These are phyloP conservation scores for Annulohypoxylon bovei DNA, from an alignment of 495 filamentous ascomycete species.

Conservation along the genomic window DNA sequence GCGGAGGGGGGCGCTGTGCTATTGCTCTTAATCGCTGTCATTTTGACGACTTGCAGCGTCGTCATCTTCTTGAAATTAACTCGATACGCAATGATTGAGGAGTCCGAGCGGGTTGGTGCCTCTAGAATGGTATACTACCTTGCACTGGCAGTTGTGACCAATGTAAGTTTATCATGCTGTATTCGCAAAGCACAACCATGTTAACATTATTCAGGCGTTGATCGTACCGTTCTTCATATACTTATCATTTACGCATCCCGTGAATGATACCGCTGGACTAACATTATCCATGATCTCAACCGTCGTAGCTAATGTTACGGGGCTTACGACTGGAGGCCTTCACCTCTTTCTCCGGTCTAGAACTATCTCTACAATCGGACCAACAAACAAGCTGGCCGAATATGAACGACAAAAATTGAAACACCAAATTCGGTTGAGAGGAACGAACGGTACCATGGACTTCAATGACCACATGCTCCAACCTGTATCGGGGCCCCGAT, in stretches of 20 bases:
- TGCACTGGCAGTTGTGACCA: slow-evolving; percentile 52
- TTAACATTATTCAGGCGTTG: slow-evolving; percentile 48
- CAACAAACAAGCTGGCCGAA: slow-evolving; percentile 53
- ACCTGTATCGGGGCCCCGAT: slow-evolving; percentile 39
- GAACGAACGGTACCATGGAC: slow-evolving; percentile 33
- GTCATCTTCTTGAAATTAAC: slow-evolving; percentile 53
- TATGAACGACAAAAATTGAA: slow-evolving; percentile 51
- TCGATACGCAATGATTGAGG: slow-evolving; percentile 53
- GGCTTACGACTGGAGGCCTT: slow-evolving; percentile 58
- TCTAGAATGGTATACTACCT: slow-evolving; percentile 61
- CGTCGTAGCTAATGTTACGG: slow-evolving; percentile 60
- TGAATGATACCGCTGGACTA: slow-evolving; percentile 39
- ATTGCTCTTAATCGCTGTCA: slow-evolving; percentile 46
- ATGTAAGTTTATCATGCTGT: slow-evolving; percentile 43
- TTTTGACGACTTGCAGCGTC: slow-evolving; percentile 46
- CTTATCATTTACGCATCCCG: slow-evolving; percentile 44
- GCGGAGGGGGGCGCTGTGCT: slow-evolving; percentile 52
- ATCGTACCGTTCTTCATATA: slow-evolving; percentile 58
- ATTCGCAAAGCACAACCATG: neutral
- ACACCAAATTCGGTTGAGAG: slow-evolving; percentile 43
- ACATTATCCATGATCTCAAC: slow-evolving; percentile 58
- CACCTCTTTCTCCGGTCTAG: slow-evolving; percentile 61
- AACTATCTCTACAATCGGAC: slow-evolving; percentile 52
- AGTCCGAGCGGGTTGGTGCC: slow-evolving; percentile 52
- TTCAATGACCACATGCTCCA: slow-evolving; percentile 49